Conservation (phyloP, 2,329 filamentous ascomycete genomes). For the Aspergillus fischeri region DNA sequence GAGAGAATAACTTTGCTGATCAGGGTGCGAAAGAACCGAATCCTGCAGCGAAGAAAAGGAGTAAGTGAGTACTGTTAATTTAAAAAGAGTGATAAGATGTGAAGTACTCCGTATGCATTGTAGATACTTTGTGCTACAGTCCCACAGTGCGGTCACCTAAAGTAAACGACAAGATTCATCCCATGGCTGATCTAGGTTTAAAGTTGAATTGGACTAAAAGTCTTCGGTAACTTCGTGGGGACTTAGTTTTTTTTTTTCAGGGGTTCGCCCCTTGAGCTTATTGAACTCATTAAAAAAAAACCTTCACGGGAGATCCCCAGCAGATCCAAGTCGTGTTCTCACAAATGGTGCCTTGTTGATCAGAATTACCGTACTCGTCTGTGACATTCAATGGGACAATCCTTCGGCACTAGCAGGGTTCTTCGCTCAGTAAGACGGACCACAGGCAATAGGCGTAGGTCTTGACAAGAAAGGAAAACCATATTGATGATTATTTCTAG, state of each 20-base stretch:
- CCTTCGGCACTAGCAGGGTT: background rate
- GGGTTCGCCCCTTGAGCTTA: constrained; percentile 23
- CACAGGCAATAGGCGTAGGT: background rate
- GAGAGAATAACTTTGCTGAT: background rate
- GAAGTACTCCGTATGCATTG: background rate
- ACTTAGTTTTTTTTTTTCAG: constrained; percentile 8
- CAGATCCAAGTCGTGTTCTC: constrained; percentile 23
- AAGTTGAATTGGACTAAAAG: constrained; percentile 16
- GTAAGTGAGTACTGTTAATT: background rate
- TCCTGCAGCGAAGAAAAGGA: background rate
- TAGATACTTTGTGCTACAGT: background rate
- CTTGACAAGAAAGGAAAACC: background rate
- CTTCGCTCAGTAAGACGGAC: background rate
- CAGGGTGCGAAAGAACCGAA: background rate
- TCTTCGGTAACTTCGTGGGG: constrained; percentile 20
- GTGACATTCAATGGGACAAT: background rate
- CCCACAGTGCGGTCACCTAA: background rate
- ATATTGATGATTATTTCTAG: background rate
- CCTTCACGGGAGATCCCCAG: constrained; percentile 36
- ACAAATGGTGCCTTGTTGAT: background rate
- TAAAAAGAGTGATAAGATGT: background rate
- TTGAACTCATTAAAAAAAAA: constrained; percentile 11
- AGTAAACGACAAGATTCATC: background rate
- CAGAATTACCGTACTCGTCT: background rate
- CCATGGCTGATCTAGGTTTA: constrained; percentile 10